Conservation (phyloP, 441 rosid genomes). For the Omphalea diandra region DNA sequence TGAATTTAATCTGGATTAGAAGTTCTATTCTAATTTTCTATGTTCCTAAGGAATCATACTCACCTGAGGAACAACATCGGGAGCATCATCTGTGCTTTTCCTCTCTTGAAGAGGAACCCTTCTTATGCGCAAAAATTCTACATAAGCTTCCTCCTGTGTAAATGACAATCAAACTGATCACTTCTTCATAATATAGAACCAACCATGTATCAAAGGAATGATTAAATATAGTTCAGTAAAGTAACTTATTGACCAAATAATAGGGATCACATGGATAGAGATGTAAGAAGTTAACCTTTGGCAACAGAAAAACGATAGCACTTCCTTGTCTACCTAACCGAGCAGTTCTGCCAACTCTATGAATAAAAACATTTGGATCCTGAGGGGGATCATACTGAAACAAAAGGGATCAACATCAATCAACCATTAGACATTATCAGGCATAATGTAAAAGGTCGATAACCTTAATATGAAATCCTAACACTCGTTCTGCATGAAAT, state of each 20-base stretch:
- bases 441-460: background rate
- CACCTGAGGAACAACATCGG: conserved; percentile 70
- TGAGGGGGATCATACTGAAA: conserved; percentile 90
- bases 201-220: background rate
- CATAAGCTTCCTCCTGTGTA: conserved; percentile 86
- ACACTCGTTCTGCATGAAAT: background rate
- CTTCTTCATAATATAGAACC: background rate
- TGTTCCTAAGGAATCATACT: conserved; percentile 21
- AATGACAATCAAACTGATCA: conserved; percentile 13
- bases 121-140: conserved; percentile 65
- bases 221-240: conserved; percentile 9
- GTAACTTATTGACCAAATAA: background rate
- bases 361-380: conserved; percentile 77
- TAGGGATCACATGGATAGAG: background rate
- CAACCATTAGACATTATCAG: background rate
- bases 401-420: conserved; percentile 19
- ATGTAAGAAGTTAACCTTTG: conserved; percentile 49
- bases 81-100: conserved; percentile 43
- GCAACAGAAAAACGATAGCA: conserved; percentile 63
- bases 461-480: background rate
- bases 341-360: conserved; percentile 94
- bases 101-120: conserved; percentile 71
- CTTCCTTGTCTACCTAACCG: conserved; percentile 82
- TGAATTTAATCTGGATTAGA: background rate
- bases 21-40: background rate